Evolutionary conservation across 768 basidiomycete species (phyloP).

Genomic region (Amanita phalloides): DNA sequence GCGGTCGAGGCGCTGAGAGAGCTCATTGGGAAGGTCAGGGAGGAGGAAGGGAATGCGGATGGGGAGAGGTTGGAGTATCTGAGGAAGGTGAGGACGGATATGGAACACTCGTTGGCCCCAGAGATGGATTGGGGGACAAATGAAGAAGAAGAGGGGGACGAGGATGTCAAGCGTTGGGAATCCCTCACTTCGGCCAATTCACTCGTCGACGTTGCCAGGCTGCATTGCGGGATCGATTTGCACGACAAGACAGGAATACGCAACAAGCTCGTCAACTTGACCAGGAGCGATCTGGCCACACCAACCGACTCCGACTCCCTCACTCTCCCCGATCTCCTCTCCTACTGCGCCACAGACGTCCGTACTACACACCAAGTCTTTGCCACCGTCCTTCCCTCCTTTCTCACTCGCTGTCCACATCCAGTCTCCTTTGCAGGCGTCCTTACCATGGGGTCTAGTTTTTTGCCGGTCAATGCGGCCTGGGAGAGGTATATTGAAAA

Average conservation of each 20-base stretch:
- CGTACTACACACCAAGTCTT: conserved; percentile 77
- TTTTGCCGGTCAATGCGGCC: conserved; percentile 80
- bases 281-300: conserved; percentile 51
- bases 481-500: conserved; percentile 79
- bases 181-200: conserved; percentile 89
- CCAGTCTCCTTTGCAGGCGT: conserved; percentile 91
- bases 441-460: conserved; percentile 84
- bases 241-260: neutral
- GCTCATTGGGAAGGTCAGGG: conserved; percentile 29
- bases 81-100: conserved; percentile 20
- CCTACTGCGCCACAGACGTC: conserved; percentile 84
- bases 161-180: conserved; percentile 69
- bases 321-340: conserved; percentile 61
- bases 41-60: conserved; percentile 36
- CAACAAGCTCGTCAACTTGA: conserved; percentile 37
- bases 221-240: conserved; percentile 76
- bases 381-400: conserved; percentile 65
- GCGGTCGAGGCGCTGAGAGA: conserved; percentile 47
- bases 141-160: conserved; percentile 20
- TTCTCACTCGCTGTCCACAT: conserved; percentile 75
- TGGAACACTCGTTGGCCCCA: conserved; percentile 18
- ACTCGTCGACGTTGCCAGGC: conserved; percentile 80
- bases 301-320: conserved; percentile 45
- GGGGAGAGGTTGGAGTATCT: conserved; percentile 33
- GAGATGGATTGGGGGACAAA: conserved; percentile 4